Percentiles rank a stretch among this genome's conserved stretches.
phyloP scores from a whole-genome alignment of 2,329 filamentous ascomycete genomes.

The Diaporthe vaccinii region DNA sequence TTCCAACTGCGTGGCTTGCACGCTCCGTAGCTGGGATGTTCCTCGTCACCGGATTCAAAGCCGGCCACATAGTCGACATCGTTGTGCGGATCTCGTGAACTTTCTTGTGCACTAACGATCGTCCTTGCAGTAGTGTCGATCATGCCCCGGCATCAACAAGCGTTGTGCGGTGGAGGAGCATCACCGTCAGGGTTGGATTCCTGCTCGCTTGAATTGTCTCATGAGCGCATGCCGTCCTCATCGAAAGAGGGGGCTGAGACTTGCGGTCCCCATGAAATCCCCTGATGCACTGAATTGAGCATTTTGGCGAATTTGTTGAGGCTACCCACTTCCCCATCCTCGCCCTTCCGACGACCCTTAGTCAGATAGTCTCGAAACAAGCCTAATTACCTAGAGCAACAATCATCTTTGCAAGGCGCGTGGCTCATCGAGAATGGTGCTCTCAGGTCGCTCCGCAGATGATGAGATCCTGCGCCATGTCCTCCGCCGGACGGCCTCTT shows the following conservation, averaged over 20 bases:
- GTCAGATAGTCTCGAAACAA: not conserved
- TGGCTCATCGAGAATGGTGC: not conserved
- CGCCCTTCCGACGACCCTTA: not conserved
- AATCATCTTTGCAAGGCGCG: not conserved
- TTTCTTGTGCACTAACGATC: constrained; percentile 20
- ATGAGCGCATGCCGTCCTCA: not conserved
- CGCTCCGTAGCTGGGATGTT: not conserved
- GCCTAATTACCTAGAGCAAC: not conserved
- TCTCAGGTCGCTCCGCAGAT: not conserved
- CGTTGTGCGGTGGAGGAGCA: not conserved
- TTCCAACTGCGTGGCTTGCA: not conserved
- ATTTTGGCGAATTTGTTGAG: not conserved
- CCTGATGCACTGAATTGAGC: too few relatives aligned
- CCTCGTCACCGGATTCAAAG: constrained; percentile 8
- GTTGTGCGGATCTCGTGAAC: constrained; percentile 12
- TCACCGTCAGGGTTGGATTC: not conserved
- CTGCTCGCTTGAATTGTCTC: not conserved
- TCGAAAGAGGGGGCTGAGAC: not conserved
- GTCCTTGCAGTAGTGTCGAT: constrained; percentile 16
- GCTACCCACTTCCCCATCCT: not conserved
- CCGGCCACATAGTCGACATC: constrained; percentile 12
- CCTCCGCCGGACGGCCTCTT: not conserved
- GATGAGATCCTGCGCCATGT: not conserved
- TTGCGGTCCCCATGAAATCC: not conserved
- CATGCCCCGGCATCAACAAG: not conserved